Evolutionary conservation across 1,284 basidiomycete species (phyloP).

Genomic region (Trichosporon faecale): DNA sequence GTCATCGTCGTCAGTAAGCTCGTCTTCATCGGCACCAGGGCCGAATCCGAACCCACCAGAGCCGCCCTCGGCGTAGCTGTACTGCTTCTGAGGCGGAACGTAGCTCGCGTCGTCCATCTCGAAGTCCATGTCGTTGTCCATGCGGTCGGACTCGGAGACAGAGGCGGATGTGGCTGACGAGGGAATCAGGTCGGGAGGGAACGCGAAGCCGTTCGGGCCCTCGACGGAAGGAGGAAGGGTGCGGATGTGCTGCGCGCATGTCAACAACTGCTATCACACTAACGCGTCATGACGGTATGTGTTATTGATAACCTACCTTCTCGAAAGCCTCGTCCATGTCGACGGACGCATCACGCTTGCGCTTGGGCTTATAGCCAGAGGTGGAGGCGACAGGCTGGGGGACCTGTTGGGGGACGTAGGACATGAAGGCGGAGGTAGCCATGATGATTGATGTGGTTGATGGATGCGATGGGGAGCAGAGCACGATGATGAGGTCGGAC

Average conservation of each 20-base stretch:
- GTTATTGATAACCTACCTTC: slow-evolving; percentile 8
- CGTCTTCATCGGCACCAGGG: slow-evolving; percentile 49
- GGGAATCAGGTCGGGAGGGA: slow-evolving; percentile 40
- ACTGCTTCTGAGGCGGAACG: slow-evolving; percentile 16
- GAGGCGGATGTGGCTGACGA: slow-evolving; percentile 27
- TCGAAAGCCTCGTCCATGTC: slow-evolving; percentile 22
- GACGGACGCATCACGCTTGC: slow-evolving; percentile 31
- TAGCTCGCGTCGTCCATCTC: slow-evolving; percentile 32
- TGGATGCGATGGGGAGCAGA: neutral
- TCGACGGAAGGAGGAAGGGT: slow-evolving; percentile 17
- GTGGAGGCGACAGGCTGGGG: slow-evolving; percentile 27
- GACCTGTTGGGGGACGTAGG: slow-evolving; percentile 14
- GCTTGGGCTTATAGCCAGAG: slow-evolving; percentile 41
- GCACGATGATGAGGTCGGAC: neutral
- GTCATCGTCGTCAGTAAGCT: slow-evolving; percentile 30
- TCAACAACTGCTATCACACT: neutral
- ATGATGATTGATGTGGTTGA: slow-evolving; percentile 17
- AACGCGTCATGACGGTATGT: neutral
- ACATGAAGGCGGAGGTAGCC: slow-evolving; percentile 28
- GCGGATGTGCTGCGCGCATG: slow-evolving; percentile 22
- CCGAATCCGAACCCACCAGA: slow-evolving; percentile 48
- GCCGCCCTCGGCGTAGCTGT: slow-evolving; percentile 33
- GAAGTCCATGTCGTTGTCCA: slow-evolving; percentile 44
- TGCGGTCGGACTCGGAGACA: slow-evolving; percentile 27
- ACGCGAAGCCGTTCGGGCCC: slow-evolving; percentile 17